These are phyloP conservation scores for Pezicula radicicola DNA, from an alignment of 2,329 filamentous ascomycete species.

Conservation along the genomic window DNA sequence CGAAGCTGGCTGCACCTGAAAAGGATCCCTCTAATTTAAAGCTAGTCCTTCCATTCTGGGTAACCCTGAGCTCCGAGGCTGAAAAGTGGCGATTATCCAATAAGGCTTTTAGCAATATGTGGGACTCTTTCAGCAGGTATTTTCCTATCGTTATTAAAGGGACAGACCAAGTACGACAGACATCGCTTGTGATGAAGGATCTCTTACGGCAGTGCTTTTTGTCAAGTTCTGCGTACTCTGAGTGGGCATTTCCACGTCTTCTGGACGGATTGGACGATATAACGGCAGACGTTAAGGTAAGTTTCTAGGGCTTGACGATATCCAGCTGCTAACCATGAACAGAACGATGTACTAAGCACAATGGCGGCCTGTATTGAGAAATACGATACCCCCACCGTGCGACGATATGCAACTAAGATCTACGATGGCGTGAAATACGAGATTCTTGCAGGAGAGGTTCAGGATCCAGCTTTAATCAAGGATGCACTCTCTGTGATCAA, in stretches of 20 bases:
- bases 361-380: conserved; percentile 3
- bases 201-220: conserved; percentile 22
- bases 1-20: conserved; percentile 21
- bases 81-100: conserved; percentile 13
- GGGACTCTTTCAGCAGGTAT: conserved; percentile 24
- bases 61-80: conserved; percentile 10
- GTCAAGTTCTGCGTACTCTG: conserved; percentile 22
- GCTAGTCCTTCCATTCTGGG: conserved; percentile 21
- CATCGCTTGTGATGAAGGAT: conserved; percentile 16
- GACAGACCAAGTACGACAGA: conserved; percentile 1
- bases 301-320: not conserved
- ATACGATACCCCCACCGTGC: conserved; percentile 15
- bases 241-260: conserved; percentile 17
- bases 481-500: conserved; percentile 21
- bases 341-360: conserved; percentile 23
- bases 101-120: conserved; percentile 14
- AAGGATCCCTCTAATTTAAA: conserved; percentile 23
- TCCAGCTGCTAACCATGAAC: conserved; percentile 10
- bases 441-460: conserved; percentile 25
- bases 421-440: conserved; percentile 31
- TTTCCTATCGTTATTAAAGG: conserved; percentile 25
- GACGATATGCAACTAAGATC: conserved; percentile 18
- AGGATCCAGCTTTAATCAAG: conserved; percentile 22
- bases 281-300: conserved; percentile 26
- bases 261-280: conserved; percentile 24